Conservation (phyloP, 2,329 filamentous ascomycete species). For the Plenodomus biglobosus region DNA sequence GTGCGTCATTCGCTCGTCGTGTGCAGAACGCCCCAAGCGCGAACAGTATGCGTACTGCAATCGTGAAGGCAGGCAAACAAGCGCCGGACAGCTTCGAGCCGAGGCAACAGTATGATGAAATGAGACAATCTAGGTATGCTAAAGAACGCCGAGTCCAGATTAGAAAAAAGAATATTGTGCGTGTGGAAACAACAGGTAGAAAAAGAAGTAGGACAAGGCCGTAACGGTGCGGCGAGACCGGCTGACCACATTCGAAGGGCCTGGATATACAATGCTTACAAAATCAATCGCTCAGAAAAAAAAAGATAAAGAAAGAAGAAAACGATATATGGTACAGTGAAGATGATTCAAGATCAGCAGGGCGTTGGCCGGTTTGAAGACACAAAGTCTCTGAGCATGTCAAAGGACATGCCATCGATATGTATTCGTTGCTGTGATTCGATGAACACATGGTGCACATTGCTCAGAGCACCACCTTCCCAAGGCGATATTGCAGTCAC, state of each 20-base stretch:
- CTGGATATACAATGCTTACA: slow-evolving; percentile 11
- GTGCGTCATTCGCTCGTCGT: slow-evolving; percentile 30
- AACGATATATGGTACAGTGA: not conserved
- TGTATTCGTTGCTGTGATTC: slow-evolving; percentile 38
- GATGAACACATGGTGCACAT: slow-evolving; percentile 36
- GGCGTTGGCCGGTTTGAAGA: slow-evolving; percentile 29
- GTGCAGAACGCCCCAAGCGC: slow-evolving; percentile 12
- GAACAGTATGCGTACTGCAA: not conserved
- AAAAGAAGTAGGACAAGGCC: not conserved
- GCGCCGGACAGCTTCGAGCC: not conserved
- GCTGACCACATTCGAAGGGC: slow-evolving; percentile 21
- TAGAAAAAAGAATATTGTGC: slow-evolving; percentile 19
- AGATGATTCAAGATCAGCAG: slow-evolving; percentile 14
- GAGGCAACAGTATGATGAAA: not conserved
- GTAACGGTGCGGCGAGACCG: slow-evolving; percentile 24
- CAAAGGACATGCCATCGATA: slow-evolving; percentile 42
- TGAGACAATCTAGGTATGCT: slow-evolving; percentile 12
- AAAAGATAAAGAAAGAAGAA: slow-evolving; percentile 6
- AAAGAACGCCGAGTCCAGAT: slow-evolving; percentile 11
- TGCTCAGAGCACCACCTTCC: slow-evolving; percentile 31
- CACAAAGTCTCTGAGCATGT: slow-evolving; percentile 36
- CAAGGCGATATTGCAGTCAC: slow-evolving; percentile 39
- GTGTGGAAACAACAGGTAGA: slow-evolving; percentile 13
- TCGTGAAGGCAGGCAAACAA: not conserved
- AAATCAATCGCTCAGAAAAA: slow-evolving; percentile 20